Evolutionary conservation across 208 protist species (phyloP).

Genomic region (Acanthamoeba castellanii): DNA sequence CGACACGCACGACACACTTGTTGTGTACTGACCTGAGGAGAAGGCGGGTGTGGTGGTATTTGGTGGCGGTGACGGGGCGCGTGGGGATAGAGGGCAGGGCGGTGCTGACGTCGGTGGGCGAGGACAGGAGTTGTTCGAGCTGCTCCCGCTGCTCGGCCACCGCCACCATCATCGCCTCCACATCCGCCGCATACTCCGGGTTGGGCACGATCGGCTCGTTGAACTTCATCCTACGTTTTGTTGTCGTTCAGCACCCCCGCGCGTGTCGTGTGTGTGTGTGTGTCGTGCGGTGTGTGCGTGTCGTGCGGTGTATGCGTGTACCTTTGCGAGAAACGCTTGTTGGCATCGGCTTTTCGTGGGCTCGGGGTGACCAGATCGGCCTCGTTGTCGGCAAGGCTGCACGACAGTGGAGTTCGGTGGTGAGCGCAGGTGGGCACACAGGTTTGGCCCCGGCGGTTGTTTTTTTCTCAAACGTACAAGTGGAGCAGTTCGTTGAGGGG

Average conservation of each 20-base stretch:
- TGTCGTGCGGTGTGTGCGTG: too few species aligned
- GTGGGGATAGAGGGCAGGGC: conserved; percentile 24
- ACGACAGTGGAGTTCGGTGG: not conserved
- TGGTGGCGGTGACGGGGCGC: conserved; percentile 53
- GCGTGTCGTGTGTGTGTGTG: too few species aligned
- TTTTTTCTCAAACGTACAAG: not conserved
- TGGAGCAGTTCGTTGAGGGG: conserved; percentile 62
- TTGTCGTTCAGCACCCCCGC: too few species aligned
- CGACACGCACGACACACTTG: not conserved
- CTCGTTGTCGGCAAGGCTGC: conserved; percentile 41
- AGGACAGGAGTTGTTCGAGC: not conserved
- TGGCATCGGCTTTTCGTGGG: conserved; percentile 5
- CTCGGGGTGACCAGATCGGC: not conserved
- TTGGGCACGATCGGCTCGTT: conserved; percentile 61
- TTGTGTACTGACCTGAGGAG: not conserved
- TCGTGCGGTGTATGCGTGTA: not conserved
- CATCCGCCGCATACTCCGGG: conserved; percentile 44
- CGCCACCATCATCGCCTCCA: conserved; percentile 50
- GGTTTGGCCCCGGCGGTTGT: too few species aligned
- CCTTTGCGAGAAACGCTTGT: conserved; percentile 38
- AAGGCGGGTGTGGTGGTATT: conserved; percentile 61
- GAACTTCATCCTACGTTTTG: conserved; percentile 49
- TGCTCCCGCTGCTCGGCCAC: conserved; percentile 34
- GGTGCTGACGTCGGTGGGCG: not conserved
- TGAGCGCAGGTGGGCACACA: not conserved